Evolutionary conservation across 768 basidiomycete genomes (phyloP), one percentile per base, ranked within the genome.

Genomic region (Phylloporus sp.): DNA sequence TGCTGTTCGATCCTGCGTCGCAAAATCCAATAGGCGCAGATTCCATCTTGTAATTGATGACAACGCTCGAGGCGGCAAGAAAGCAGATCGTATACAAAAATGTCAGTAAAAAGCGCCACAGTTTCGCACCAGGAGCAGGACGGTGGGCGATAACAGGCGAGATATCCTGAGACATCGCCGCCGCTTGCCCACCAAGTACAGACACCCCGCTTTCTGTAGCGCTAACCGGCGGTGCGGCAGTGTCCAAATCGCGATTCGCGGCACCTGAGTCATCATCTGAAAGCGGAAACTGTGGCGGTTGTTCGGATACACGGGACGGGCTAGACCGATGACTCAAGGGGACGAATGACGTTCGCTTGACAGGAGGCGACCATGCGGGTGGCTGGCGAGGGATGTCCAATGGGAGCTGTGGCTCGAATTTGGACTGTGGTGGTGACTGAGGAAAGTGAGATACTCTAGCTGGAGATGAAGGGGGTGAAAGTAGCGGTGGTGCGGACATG

Each of bases 21-120:
- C 91, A 93, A 68, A 81, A 93, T 5, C 91, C 91, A 58, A 93
- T 82, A 11, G 75, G 66, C 3, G 83, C 72, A 6, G 90, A 90
- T 58, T 86, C 81, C 12, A 58, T 53, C 70, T 90, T 91, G 73
- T 82, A 88, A 16, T 74, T 73, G 59, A 74, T 57, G 18, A 74
- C 54, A 22, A 69, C 56, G 54, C 66, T 69, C 13, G 66, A 69
- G 18, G 68, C 56, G 16, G 68, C 62, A 22, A 77, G 51, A 10
- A 72, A 53, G 26, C 76, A 54, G 6, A 73, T 49, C 52, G 74
- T 52, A 47, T 70, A 59, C 40, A 86, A 20, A n/a, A 81, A 24
- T n/a, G 76, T 76, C 13, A 76, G 45, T 36, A 80, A 50, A 53
- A 71, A 58, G 24, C 69, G 61, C 47, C 52, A 55, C 47, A 59